Conservation (phyloP, 2,329 filamentous ascomycete genomes). For the Monascus ruber region DNA sequence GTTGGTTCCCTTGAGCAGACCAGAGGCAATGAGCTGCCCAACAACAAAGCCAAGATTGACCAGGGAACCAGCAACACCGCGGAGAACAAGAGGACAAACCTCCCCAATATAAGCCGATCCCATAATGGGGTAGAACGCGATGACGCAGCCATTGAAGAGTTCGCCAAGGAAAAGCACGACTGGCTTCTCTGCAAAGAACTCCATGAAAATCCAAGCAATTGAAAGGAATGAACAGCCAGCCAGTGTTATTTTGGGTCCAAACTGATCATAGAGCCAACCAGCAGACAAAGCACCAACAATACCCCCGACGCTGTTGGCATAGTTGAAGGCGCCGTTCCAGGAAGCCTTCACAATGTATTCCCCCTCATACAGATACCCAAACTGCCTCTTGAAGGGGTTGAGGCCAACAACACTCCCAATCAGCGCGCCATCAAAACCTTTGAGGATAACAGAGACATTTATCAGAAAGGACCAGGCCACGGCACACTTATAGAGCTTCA, state of each 20-base stretch:
- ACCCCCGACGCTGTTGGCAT: constrained; percentile 15
- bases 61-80: constrained; percentile 18
- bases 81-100: constrained; percentile 18
- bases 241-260: constrained; percentile 17
- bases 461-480: constrained; percentile 17
- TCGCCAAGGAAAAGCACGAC: constrained; percentile 49
- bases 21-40: constrained; percentile 21
- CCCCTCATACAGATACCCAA: constrained; percentile 15
- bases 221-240: constrained; percentile 13
- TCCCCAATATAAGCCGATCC: constrained; percentile 29
- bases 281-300: constrained; percentile 15
- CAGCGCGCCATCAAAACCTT: constrained; percentile 15
- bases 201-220: constrained; percentile 47
- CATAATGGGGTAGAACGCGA: constrained; percentile 51
- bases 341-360: constrained; percentile 13
- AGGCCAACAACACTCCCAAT: constrained; percentile 16
- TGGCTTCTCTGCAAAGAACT: constrained; percentile 50
- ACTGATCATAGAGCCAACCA: constrained; percentile 14
- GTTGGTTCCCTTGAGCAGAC: constrained; percentile 15
- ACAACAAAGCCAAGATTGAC: constrained; percentile 22
- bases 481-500: constrained; percentile 14
- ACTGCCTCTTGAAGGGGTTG: constrained; percentile 15
- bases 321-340: constrained; percentile 18
- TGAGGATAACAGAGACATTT: constrained; percentile 13
- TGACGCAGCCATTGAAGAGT: constrained; percentile 48